phyloP scores from a whole-genome alignment of 2,329 filamentous ascomycete genomes.

The Bipolaris victoriae region DNA sequence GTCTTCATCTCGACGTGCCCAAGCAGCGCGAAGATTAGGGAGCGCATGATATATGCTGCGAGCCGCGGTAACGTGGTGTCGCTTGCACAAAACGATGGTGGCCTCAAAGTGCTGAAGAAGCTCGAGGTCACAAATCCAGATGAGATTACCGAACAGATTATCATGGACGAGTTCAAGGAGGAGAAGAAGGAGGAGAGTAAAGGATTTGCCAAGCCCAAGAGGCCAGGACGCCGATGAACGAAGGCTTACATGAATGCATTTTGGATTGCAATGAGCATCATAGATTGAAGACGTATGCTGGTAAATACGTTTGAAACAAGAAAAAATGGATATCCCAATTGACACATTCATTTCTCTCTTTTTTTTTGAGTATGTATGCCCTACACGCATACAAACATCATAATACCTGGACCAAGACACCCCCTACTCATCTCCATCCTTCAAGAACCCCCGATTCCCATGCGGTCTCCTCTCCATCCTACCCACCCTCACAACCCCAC shows the following conservation, averaged over 20 bases:
- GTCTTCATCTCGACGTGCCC: conserved; percentile 87
- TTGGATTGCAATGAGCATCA: not conserved
- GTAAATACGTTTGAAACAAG: not conserved
- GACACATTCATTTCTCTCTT: not conserved
- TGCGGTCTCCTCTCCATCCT: conserved; percentile 41
- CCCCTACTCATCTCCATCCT: conserved; percentile 32
- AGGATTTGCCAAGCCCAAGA: conserved; percentile 78
- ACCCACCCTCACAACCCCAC: conserved; percentile 32
- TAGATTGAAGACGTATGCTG: not conserved
- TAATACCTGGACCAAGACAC: too few relatives aligned
- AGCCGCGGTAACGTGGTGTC: conserved; percentile 65
- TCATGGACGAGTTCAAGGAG: conserved; percentile 72
- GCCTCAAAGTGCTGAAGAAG: conserved; percentile 71
- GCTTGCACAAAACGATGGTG: conserved; percentile 70
- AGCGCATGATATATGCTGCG: conserved; percentile 82
- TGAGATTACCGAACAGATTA: conserved; percentile 71
- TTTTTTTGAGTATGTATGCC: not conserved
- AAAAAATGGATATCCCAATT: not conserved
- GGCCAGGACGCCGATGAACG: conserved; percentile 66
- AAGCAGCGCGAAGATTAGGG: conserved; percentile 73
- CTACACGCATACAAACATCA: not conserved
- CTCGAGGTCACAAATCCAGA: conserved; percentile 68
- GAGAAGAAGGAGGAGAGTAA: conserved; percentile 71
- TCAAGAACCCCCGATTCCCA: conserved; percentile 41
- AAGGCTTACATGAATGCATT: not conserved